Evolutionary conservation across 139 green algal genomes (phyloP), one percentile per base, ranked within the genome.

Genomic region (Micractinium sp.): DNA sequence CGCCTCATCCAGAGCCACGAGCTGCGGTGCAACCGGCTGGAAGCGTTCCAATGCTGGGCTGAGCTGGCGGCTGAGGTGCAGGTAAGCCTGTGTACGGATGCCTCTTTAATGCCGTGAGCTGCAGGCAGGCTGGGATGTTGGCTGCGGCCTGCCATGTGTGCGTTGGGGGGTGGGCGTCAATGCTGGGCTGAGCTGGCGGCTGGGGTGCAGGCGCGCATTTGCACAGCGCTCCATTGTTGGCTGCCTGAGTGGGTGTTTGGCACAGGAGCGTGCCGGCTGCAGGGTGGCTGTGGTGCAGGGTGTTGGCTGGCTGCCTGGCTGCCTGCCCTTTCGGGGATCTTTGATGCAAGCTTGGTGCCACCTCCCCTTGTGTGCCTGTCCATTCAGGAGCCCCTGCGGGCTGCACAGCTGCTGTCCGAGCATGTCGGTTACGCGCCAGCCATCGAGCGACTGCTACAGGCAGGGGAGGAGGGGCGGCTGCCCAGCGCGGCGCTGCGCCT

Each of bases 341-440:
- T 5, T 5, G 7, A 16, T 56, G 47, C 47, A 56, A 56, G 63
- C 2, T 31, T 27, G 27, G 3, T 19, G 69, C 69, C 5, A 35
- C 18, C 63, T 76, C 69, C 1, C 29, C 25, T 33, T 33, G 27
- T 33, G 25, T 35, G 69, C 69, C 39, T 16, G 3, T 47, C 63
- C 63, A 33, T 29, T 22, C 25, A 89, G 85, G 85, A 89, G 15
- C 53, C 85, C 0, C 5, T 84, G 73, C 73, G 73, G 3, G 75
- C 85, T 0, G 85, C 53, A 0, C 33, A 89, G 85, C 73, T 76
- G 47, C 73, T 89, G 73, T 39, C 85, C 0, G 85, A 89, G 47
- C 53, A 61, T 29, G 31, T 20, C 22, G 53, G 85, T 47, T 89
- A 83, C 12, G 1, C 33, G 3, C 25, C 85, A 35, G 85, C 85